These are phyloP conservation scores for Isoetes taiwanensis DNA, from an alignment of 75 land plant genomes.

Conservation along the genomic window DNA sequence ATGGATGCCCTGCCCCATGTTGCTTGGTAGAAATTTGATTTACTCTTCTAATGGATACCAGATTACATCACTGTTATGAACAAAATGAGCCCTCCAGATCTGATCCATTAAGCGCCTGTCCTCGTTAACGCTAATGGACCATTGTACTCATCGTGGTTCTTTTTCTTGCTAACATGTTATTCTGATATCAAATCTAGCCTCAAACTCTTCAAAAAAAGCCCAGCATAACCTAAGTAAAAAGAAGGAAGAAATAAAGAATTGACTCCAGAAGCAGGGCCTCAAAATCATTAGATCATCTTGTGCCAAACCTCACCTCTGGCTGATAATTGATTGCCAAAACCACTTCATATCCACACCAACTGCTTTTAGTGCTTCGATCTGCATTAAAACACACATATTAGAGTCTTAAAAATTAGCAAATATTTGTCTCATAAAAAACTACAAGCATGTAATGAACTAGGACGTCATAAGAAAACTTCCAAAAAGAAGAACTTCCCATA, in stretches of 20 bases:
- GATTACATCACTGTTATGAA: conserved; percentile 3
- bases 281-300: no score
- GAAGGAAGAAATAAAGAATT: background rate
- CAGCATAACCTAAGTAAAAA: conserved; percentile 7
- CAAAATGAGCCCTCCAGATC: background rate
- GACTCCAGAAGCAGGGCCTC: no score
- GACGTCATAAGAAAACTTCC: no score
- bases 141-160: background rate
- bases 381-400: no score
- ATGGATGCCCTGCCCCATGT: background rate
- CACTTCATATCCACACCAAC: conserved; percentile 77
- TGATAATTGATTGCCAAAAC: conserved; percentile 86
- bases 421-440: no score
- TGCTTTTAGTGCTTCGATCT: conserved; percentile 91
- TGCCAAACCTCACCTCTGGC: no score
- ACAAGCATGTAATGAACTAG: no score
- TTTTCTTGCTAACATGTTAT: background rate
- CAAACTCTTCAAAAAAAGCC: conserved; percentile 2
- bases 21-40: background rate
- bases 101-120: background rate
- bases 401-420: no score
- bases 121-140: background rate
- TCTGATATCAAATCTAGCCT: background rate
- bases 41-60: background rate
- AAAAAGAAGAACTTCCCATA: conserved; percentile 7